Evolutionary conservation across 345 rosid genomes (phyloP).

Genomic region (Hypericum androsaemum): DNA sequence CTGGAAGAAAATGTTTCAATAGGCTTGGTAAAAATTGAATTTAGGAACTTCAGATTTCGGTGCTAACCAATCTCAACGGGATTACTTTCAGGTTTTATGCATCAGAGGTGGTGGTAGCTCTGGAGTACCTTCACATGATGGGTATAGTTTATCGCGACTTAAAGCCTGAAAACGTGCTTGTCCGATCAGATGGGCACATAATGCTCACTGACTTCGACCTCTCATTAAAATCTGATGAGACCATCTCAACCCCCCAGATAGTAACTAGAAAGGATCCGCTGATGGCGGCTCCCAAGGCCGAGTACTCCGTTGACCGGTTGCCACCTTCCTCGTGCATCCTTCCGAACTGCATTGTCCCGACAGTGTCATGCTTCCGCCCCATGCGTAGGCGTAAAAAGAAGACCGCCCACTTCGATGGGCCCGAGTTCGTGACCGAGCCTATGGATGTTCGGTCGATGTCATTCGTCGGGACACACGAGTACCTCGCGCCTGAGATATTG

Average conservation of each 20-base stretch:
- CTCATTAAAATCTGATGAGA: conserved; percentile 67
- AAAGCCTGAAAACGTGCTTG: conserved; percentile 86
- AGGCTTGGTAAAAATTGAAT: too few relatives aligned
- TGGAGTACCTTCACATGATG: conserved; percentile 95
- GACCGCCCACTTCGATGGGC: conserved; percentile 35
- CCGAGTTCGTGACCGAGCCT: conserved; percentile 79
- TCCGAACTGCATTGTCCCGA: conserved; percentile 76
- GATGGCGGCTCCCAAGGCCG: conserved; percentile 15
- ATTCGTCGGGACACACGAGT: conserved; percentile 90
- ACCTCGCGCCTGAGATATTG: conserved; percentile 80
- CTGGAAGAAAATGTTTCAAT: too few relatives aligned
- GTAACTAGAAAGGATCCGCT: conserved; percentile 28
- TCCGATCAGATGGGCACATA: conserved; percentile 80
- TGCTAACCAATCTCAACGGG: too few relatives aligned
- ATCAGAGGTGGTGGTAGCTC: conserved; percentile 79
- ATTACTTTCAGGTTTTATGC: conserved; percentile 55
- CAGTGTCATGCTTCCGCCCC: conserved; percentile 76
- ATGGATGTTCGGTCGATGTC: conserved; percentile 87
- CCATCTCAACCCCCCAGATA: conserved; percentile 58
- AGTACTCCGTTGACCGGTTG: conserved; percentile 26
- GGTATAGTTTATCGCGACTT: conserved; percentile 89
- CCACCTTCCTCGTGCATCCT: conserved; percentile 71
- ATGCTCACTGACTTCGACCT: conserved; percentile 94
- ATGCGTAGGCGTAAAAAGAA: conserved; percentile 62
- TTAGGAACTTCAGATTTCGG: too few relatives aligned